These are phyloP conservation scores for Leptographium galeiforme DNA, from an alignment of 2,329 filamentous ascomycete genomes.

Conservation along the genomic window DNA sequence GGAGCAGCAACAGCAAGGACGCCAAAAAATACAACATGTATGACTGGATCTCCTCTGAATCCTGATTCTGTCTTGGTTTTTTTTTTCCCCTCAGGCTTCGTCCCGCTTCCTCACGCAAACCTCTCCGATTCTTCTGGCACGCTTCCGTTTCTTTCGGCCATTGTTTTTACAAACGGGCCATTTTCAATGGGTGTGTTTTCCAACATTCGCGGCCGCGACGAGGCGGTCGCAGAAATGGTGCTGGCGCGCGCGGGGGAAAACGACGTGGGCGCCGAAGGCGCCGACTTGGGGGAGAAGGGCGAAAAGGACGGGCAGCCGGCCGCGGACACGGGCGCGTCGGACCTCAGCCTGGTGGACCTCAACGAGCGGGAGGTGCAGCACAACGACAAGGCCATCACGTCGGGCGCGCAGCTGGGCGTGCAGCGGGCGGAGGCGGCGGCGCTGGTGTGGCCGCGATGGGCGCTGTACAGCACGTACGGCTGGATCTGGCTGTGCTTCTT, in stretches of 20 bases:
- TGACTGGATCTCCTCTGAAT: too few species aligned
- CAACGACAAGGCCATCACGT: constrained; percentile 6
- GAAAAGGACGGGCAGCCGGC: not conserved
- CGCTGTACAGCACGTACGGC: constrained; percentile 19
- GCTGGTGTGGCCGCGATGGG: constrained; percentile 26
- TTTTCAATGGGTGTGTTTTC: not conserved
- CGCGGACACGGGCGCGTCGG: not conserved
- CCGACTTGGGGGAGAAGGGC: not conserved
- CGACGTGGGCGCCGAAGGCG: not conserved
- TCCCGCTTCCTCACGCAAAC: too few species aligned
- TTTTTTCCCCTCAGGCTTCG: too few species aligned
- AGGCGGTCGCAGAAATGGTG: not conserved
- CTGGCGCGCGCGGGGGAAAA: not conserved
- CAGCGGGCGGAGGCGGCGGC: constrained; percentile 34
- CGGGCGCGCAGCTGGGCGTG: constrained; percentile 28
- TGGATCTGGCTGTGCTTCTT: constrained; percentile 29
- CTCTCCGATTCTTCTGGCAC: too few species aligned
- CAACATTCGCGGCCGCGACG: not conserved
- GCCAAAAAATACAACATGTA: too few species aligned
- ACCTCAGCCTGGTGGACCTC: constrained; percentile 8
- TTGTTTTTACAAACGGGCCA: too few species aligned
- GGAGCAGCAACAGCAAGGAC: too few species aligned
- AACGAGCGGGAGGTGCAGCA: constrained; percentile 9
- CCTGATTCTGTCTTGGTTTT: too few species aligned
- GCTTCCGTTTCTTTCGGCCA: too few species aligned